Percentiles rank a stretch among this genome's conserved stretches.
Evolutionary conservation across 169 alveolate species (phyloP).

Genomic region (Amoebophrya sp.): DNA sequence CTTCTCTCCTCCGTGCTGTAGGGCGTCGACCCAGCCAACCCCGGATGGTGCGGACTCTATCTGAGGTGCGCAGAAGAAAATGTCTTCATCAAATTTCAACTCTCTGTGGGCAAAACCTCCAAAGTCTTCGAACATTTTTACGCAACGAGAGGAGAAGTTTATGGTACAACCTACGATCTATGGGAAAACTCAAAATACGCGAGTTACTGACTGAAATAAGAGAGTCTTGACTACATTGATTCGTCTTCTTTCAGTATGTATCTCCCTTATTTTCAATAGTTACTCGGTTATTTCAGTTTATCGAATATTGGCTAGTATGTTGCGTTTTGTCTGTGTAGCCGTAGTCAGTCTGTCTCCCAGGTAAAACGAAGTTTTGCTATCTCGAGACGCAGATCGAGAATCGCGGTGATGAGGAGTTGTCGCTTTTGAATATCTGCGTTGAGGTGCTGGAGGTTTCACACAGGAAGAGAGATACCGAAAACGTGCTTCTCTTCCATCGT

Average conservation of each 20-base stretch:
- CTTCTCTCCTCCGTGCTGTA: too few relatives aligned
- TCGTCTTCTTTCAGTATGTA: too few relatives aligned
- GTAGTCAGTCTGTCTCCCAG: too few relatives aligned
- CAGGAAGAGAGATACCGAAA: neutral
- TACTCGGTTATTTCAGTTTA: too few relatives aligned
- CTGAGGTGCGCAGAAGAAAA: neutral
- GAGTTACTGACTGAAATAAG: too few relatives aligned
- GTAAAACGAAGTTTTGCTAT: constrained; percentile 4
- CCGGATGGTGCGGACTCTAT: constrained; percentile 16
- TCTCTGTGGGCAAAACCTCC: neutral
- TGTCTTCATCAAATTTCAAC: neutral
- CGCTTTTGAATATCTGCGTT: neutral
- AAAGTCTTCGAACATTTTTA: neutral
- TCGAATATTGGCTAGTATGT: too few relatives aligned
- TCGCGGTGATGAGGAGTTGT: neutral
- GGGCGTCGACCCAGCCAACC: neutral
- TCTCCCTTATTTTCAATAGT: too few relatives aligned
- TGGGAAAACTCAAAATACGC: too few relatives aligned
- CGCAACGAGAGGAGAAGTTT: neutral
- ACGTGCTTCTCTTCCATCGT: constrained; percentile 4
- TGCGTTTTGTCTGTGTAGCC: too few relatives aligned
- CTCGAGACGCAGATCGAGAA: neutral
- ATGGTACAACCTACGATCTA: too few relatives aligned
- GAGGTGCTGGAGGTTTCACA: neutral
- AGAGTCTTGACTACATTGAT: too few relatives aligned